A percentile compares a stretch with the other conserved stretches of the same genome.
Evolutionary conservation across 768 basidiomycete genomes (phyloP).

Genomic region (Hypsizygus marmoreus): DNA sequence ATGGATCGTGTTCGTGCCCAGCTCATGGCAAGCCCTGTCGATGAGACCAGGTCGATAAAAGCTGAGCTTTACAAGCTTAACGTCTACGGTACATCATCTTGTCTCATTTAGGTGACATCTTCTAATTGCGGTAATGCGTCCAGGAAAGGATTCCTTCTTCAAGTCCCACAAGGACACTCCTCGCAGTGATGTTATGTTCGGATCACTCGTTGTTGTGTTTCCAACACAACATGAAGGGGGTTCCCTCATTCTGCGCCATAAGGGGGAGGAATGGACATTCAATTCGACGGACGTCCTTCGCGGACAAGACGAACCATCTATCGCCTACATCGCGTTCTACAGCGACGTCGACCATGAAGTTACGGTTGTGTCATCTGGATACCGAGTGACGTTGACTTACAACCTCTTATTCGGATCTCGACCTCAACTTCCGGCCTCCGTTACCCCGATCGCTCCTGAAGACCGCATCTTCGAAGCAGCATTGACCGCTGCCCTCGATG

Average conservation of each 20-base stretch:
- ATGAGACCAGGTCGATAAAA: constrained; percentile 14
- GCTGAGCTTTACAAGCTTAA: constrained; percentile 39
- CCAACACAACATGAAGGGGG: constrained; percentile 51
- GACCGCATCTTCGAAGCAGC: constrained; percentile 8
- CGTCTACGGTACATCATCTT: constrained; percentile 30
- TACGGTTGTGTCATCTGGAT: constrained; percentile 31
- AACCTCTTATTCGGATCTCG: constrained; percentile 33
- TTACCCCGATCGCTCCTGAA: constrained; percentile 10
- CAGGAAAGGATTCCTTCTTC: constrained; percentile 48
- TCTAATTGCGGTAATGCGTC: too few species aligned
- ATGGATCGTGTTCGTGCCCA: constrained; percentile 3
- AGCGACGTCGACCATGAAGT: constrained; percentile 47
- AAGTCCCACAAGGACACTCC: constrained; percentile 53
- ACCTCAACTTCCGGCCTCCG: neutral
- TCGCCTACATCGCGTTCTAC: constrained; percentile 36
- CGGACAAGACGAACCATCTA: constrained; percentile 21
- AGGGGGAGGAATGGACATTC: constrained; percentile 34
- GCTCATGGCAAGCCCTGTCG: constrained; percentile 20
- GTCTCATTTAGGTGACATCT: neutral
- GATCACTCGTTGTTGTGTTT: constrained; percentile 52
- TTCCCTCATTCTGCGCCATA: constrained; percentile 36
- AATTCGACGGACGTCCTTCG: constrained; percentile 24
- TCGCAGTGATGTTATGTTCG: constrained; percentile 45
- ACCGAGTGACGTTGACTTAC: constrained; percentile 44
- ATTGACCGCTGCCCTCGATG: constrained; percentile 29